Base-by-base conservation (phyloP, 306 rosid species). In the Luffa aegyptiaca region DNA sequence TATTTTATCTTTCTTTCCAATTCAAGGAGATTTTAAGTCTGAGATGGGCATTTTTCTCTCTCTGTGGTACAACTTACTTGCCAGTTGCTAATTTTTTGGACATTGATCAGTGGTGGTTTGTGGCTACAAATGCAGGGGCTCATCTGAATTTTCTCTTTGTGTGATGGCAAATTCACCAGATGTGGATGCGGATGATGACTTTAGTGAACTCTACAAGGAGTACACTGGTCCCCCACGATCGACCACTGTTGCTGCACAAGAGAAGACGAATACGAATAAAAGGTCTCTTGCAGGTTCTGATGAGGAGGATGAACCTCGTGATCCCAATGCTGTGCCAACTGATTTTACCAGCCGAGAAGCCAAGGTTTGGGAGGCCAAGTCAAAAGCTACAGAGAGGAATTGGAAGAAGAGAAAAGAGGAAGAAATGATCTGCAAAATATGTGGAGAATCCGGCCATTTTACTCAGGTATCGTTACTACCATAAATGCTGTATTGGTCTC, bases 381-480 rank as follows among this genome's bases (percentile, higher is more conserved):
- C 99, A 1, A 96, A 96, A 87, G 99, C 99, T 57, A 93, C 97
- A 0, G 99, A 96, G 89, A 91, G 98, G 88, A 96, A 90, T 84
- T 96, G 99, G 99, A 96, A 96, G 90, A 96, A 96, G 84, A 89
- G 98, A 73, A 96, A 96, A 83, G 99, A 96, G 71, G 99, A 96
- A 84, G 99, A 96, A 89, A 85, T 96, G 96, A 91, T 96, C 57
- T 96, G 99, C 87, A 96, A 93, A 88, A 87, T 93, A 5, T 96
- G 99, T 51, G 99, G 99, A 76, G 96, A 90, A 84, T 89, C 96
- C 0, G 99, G 99, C 76, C 99, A 96, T 87, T 96, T 93, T 83
- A 96, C 99, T 65, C 99, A 96, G 97, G 99, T 96, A 89, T 59
- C 31, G 16, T 65, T 14, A 14, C 21, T 42, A 56, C 65, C 71